Conservation (phyloP, 2,329 filamentous ascomycete species). For the Fusarium sp. region DNA sequence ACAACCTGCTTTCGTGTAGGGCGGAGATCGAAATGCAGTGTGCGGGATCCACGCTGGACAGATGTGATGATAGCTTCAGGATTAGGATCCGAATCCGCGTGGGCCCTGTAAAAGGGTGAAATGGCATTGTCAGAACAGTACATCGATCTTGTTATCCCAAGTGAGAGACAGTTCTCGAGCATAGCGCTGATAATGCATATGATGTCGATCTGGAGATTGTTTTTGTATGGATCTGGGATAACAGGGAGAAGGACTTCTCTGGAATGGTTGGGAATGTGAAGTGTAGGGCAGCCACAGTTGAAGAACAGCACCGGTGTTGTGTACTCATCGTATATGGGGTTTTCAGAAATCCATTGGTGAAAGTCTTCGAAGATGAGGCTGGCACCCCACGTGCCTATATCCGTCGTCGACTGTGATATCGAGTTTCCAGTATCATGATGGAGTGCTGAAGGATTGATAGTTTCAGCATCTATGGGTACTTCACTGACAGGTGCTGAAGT, state of each 20-base stretch:
- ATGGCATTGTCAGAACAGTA: conserved; percentile 40
- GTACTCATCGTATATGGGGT: background rate
- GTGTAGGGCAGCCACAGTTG: conserved; percentile 39
- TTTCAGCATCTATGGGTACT: background rate
- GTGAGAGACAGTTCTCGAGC: conserved; percentile 39
- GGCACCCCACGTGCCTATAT: background rate
- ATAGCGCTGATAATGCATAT: conserved; percentile 39
- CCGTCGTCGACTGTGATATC: background rate
- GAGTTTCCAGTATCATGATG: conserved; percentile 5
- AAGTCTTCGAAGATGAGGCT: conserved; percentile 11
- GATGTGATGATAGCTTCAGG: conserved; percentile 24
- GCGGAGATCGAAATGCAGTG: conserved; percentile 41
- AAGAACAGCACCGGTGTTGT: conserved; percentile 27
- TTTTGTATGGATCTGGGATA: conserved; percentile 38
- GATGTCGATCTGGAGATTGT: conserved; percentile 41
- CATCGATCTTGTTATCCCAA: conserved; percentile 39
- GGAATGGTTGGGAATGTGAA: conserved; percentile 36
- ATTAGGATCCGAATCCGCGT: conserved; percentile 18
- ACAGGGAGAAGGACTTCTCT: conserved; percentile 36
- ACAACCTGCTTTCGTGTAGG: conserved; percentile 41
- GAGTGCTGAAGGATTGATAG: conserved; percentile 33
- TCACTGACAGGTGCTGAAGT: background rate
- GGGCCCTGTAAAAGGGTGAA: conserved; percentile 39
- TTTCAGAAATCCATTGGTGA: conserved; percentile 29
- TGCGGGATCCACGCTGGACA: conserved; percentile 33